Percentiles rank a stretch among this genome's conserved stretches.
phyloP scores from a whole-genome alignment of 2,329 filamentous ascomycete genomes.

The Colletotrichum aenigma region DNA sequence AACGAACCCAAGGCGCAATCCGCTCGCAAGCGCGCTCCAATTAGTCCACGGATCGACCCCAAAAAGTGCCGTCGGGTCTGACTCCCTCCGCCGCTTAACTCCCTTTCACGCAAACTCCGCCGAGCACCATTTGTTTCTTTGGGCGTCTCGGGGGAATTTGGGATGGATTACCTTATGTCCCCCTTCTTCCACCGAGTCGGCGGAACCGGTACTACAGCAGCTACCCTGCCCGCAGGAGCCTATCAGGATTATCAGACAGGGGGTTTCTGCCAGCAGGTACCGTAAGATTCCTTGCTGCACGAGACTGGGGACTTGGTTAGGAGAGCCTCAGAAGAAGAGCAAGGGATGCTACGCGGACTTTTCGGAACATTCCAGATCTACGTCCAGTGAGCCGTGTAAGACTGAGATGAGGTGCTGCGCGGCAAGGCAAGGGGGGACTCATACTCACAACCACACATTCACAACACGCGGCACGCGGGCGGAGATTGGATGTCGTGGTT shows the following conservation, averaged over 20 bases:
- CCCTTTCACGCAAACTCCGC: conserved; percentile 10
- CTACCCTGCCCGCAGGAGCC: not conserved
- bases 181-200: conserved; percentile 12
- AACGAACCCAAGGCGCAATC: not conserved
- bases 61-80: not conserved
- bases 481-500: conserved; percentile 10
- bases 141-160: not conserved
- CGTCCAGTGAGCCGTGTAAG: not conserved
- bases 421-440: not conserved
- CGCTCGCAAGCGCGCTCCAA: not conserved
- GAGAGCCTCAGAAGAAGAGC: conserved; percentile 1
- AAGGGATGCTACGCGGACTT: conserved; percentile 11
- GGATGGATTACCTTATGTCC: not conserved
- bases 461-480: not conserved
- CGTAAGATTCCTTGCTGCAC: not conserved
- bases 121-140: not conserved
- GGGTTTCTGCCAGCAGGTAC: not conserved
- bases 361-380: conserved; percentile 1
- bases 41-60: not conserved
- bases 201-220: conserved; percentile 9
- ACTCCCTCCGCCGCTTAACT: not conserved
- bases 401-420: not conserved
- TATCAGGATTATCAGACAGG: not conserved
- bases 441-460: not conserved
- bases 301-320: not conserved